Base-by-base conservation (phyloP, 2,329 filamentous ascomycete species). In the Ophiobolus disseminans region DNA sequence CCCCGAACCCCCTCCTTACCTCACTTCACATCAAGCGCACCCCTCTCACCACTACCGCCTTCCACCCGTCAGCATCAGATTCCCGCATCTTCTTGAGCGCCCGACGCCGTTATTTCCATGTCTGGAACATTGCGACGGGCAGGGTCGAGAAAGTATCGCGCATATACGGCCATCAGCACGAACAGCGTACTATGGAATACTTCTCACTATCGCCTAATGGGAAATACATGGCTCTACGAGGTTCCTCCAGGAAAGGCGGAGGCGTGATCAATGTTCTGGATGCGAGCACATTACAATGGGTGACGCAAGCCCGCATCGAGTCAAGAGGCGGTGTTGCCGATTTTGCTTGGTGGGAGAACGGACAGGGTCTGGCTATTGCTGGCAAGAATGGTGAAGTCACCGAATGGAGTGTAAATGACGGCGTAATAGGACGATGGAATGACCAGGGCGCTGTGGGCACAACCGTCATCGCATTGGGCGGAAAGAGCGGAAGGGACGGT, bases 181-280 rank as follows among this genome's bases (percentile, higher is more conserved):
- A 96, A 73, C 92, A 97, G 73, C 88, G 86, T 63, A 88, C 84
- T 31, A 97, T 97, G 91, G 94, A 97, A 73, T 81, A 82, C 22
- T 96, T 99, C 80, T 89, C 88, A 62, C 77, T 95, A 20, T 95
- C 90, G 36, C 92, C 94, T 0, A 90, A 90, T 66, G 93, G 93
- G 1, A 83, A 85, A 37, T 92, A 92, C 73, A 87, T 99, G 79
- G 94, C 88, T 9, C 76, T 99, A 4, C 81, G 90, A 13, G 91
- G 90, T 13, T 87, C 89, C 1, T 85, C 86, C 2, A 86, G 84
- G 65, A 96, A 95, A 73, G 91, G 91, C 21, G 91, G 92, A 47
- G 94, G 94, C 61, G 81, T 90, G 44, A 82, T 99, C 74, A 97
- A 96, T 72, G 79, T 99, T 19, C 77, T 99, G 20, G 88, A 88